phyloP scores from a whole-genome alignment of 805 yeast species.

The Debaryomyces tyrocola region DNA sequence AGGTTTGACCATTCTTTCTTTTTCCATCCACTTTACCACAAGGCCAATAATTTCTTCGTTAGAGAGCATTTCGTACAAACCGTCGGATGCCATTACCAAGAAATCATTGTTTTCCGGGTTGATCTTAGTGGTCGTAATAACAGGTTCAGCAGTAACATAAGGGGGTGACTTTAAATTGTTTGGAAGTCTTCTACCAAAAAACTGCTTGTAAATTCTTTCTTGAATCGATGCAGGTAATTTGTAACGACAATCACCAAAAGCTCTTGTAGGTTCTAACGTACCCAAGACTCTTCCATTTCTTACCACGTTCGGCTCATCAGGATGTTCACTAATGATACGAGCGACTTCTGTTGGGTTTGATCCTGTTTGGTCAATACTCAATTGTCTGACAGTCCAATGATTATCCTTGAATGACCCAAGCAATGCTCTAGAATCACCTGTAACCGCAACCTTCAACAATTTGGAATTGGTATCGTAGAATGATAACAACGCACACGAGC shows the following conservation, averaged over 20 bases:
- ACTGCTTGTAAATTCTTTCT: slow-evolving; percentile 65
- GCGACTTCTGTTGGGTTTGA: slow-evolving; percentile 84
- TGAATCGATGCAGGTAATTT: slow-evolving; percentile 81
- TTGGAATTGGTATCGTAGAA: slow-evolving; percentile 78
- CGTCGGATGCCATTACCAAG: slow-evolving; percentile 91
- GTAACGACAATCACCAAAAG: slow-evolving; percentile 96
- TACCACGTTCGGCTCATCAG: slow-evolving; percentile 81
- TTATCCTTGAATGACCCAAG: slow-evolving; percentile 72
- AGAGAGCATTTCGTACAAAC: slow-evolving; percentile 85
- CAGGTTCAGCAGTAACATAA: slow-evolving; percentile 96
- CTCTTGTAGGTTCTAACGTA: slow-evolving; percentile 90
- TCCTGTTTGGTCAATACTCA: slow-evolving; percentile 93
- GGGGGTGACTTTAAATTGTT: slow-evolving; percentile 84
- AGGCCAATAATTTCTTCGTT: slow-evolving; percentile 91
- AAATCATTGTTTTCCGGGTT: slow-evolving; percentile 75
- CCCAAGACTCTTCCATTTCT: slow-evolving; percentile 90
- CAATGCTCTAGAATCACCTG: slow-evolving; percentile 95
- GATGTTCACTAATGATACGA: slow-evolving; percentile 83
- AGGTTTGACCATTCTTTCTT: slow-evolving; percentile 60
- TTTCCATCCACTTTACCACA: slow-evolving; percentile 91
- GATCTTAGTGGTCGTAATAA: slow-evolving; percentile 76
- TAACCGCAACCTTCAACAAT: slow-evolving; percentile 81
- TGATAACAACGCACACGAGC: slow-evolving; percentile 88
- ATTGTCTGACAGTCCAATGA: slow-evolving; percentile 83
- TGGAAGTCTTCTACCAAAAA: slow-evolving; percentile 80